Conservation (phyloP, 495 filamentous ascomycete genomes). For the Neurospora sp. region DNA sequence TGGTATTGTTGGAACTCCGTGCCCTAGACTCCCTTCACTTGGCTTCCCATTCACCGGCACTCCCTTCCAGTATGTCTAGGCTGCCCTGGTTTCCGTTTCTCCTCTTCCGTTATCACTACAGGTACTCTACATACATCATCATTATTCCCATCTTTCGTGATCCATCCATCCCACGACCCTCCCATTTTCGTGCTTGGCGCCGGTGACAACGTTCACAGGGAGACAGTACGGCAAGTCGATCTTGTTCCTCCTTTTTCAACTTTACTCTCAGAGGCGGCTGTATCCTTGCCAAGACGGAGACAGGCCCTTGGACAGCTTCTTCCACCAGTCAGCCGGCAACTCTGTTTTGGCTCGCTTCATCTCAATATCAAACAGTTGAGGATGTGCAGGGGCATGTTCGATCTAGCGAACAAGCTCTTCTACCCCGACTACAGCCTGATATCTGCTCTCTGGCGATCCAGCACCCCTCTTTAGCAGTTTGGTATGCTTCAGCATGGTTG, state of each 20-base stretch:
- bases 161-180: background rate
- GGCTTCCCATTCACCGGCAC: background rate
- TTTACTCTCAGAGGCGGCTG: too few relatives aligned
- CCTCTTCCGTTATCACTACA: background rate
- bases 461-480: conserved; percentile 8
- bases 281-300: too few relatives aligned
- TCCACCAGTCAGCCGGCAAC: conserved; percentile 19
- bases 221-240: conserved; percentile 18
- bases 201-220: conserved; percentile 18
- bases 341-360: conserved; percentile 12
- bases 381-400: too few relatives aligned
- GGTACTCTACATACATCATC: background rate
- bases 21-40: background rate
- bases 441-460: conserved; percentile 16
- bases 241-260: conserved; percentile 32
- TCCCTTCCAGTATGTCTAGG: background rate
- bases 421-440: conserved; percentile 4
- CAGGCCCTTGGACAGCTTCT: conserved; percentile 4
- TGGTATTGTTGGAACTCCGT: background rate
- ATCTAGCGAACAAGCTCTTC: too few relatives aligned
- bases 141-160: background rate
- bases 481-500: conserved; percentile 15
- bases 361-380: conserved; percentile 8
- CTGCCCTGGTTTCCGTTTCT: background rate
- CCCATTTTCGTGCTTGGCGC: conserved; percentile 8